phyloP scores from a whole-genome alignment of 2,329 filamentous ascomycete species.

The Chrysosporium queenslandicum region DNA sequence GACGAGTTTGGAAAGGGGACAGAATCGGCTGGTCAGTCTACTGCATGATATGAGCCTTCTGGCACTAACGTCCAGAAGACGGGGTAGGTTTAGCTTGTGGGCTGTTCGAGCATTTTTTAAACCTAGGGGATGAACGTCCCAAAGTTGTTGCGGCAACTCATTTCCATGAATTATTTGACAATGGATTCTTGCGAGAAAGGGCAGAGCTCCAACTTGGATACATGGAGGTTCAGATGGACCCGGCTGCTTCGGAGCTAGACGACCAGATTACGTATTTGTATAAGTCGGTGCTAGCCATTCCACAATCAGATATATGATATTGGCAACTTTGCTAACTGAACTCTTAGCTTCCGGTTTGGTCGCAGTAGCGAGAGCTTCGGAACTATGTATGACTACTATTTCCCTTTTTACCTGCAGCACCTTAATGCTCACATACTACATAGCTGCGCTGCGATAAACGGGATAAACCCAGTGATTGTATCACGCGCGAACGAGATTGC shows the following conservation, averaged over 20 bases:
- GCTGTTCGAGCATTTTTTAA: conserved; percentile 49
- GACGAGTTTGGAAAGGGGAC: conserved; percentile 81
- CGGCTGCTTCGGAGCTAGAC: conserved; percentile 35
- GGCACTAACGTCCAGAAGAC: conserved; percentile 33
- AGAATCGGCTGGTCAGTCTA: conserved; percentile 42
- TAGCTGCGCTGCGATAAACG: conserved; percentile 75
- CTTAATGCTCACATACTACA: neutral
- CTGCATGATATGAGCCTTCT: neutral
- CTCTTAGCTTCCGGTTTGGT: conserved; percentile 46
- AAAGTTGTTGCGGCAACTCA: conserved; percentile 55
- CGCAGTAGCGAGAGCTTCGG: conserved; percentile 75
- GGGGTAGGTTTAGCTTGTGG: conserved; percentile 56
- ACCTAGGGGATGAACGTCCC: conserved; percentile 40
- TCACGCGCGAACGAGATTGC: conserved; percentile 66
- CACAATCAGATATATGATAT: neutral
- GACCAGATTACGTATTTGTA: conserved; percentile 59
- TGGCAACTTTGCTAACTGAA: neutral
- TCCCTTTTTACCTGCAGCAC: neutral
- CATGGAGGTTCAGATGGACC: conserved; percentile 46
- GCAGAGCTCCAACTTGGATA: conserved; percentile 45
- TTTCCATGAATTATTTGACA: conserved; percentile 50
- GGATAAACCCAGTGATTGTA: conserved; percentile 62
- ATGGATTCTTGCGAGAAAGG: conserved; percentile 41
- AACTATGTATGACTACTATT: conserved; percentile 42
- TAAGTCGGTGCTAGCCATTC: conserved; percentile 34